These are phyloP conservation scores for Stemphylium beticola DNA, from an alignment of 2,329 filamentous ascomycete genomes.

Conservation along the genomic window DNA sequence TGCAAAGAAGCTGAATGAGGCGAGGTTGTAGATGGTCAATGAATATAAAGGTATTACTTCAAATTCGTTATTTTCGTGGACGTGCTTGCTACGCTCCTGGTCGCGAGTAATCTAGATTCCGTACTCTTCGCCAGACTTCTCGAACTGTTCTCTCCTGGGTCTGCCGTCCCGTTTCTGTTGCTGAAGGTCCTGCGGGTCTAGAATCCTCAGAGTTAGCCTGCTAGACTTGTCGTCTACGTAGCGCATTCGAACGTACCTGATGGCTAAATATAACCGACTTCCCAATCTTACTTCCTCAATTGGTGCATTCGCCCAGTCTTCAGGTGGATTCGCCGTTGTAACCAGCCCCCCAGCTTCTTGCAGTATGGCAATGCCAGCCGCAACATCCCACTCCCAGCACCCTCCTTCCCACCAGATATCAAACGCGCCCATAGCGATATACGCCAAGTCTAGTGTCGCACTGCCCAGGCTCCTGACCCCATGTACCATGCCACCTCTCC, in stretches of 20 bases:
- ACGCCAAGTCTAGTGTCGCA: slow-evolving; percentile 76
- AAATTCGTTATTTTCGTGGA: neutral
- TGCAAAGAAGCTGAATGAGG: slow-evolving; percentile 42
- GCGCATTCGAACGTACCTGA: slow-evolving; percentile 56
- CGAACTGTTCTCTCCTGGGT: slow-evolving; percentile 73
- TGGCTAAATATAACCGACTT: slow-evolving; percentile 73
- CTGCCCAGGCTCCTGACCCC: slow-evolving; percentile 74
- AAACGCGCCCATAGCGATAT: slow-evolving; percentile 75
- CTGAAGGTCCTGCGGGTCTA: slow-evolving; percentile 68
- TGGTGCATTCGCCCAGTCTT: slow-evolving; percentile 59
- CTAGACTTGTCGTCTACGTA: too few species aligned
- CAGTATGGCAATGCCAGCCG: slow-evolving; percentile 75
- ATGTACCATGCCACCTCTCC: slow-evolving; percentile 80
- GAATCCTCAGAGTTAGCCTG: neutral
- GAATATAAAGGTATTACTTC: neutral
- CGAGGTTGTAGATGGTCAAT: slow-evolving; percentile 25
- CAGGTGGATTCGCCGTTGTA: slow-evolving; percentile 75
- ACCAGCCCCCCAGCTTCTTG: slow-evolving; percentile 76
- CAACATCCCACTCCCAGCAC: slow-evolving; percentile 84
- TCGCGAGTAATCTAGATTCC: slow-evolving; percentile 68
- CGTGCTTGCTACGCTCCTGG: slow-evolving; percentile 57
- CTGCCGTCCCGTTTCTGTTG: slow-evolving; percentile 67
- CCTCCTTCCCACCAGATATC: slow-evolving; percentile 87
- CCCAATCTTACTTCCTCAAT: slow-evolving; percentile 69
- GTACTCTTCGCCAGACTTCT: slow-evolving; percentile 74